Conservation (phyloP, 2,329 filamentous ascomycete species). For the Aspergillus terreus region DNA sequence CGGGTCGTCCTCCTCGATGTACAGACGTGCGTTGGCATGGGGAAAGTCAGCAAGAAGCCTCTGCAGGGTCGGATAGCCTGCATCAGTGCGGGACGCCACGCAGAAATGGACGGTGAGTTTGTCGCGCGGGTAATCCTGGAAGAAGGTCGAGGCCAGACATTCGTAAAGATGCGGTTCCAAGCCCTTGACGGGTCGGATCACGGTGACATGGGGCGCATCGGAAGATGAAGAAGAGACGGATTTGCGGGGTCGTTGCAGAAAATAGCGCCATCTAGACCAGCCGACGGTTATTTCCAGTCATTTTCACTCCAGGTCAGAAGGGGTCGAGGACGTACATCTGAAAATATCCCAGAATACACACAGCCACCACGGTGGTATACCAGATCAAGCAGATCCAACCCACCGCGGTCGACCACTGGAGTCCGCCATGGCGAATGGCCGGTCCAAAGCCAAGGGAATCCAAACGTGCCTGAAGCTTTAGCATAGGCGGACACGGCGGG, state of each 20-base stretch:
- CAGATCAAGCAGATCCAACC: conserved; percentile 51
- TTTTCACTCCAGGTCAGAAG: not conserved
- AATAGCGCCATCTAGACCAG: conserved; percentile 51
- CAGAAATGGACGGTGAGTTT: conserved; percentile 81
- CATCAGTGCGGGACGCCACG: conserved; percentile 69
- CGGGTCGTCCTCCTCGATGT: conserved; percentile 80
- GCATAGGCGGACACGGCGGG: conserved; percentile 24
- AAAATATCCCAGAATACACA: conserved; percentile 56
- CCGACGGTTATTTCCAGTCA: not conserved
- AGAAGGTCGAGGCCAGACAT: conserved; percentile 82
- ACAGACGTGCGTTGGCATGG: conserved; percentile 64
- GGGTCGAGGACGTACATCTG: conserved; percentile 50
- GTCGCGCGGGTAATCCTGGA: conserved; percentile 71
- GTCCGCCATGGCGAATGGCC: conserved; percentile 25
- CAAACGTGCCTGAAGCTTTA: conserved; percentile 21
- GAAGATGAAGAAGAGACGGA: conserved; percentile 37
- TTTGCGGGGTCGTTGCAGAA: conserved; percentile 43
- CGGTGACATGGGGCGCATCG: conserved; percentile 74
- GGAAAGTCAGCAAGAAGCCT: conserved; percentile 71
- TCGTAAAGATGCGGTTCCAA: conserved; percentile 87
- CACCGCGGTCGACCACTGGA: conserved; percentile 35
- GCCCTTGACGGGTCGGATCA: conserved; percentile 91
- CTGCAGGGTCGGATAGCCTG: conserved; percentile 70
- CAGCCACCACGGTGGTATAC: conserved; percentile 53
- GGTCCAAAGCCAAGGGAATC: conserved; percentile 19